Conservation (phyloP, 768 basidiomycete genomes). For the Lactarius sanguifluus region DNA sequence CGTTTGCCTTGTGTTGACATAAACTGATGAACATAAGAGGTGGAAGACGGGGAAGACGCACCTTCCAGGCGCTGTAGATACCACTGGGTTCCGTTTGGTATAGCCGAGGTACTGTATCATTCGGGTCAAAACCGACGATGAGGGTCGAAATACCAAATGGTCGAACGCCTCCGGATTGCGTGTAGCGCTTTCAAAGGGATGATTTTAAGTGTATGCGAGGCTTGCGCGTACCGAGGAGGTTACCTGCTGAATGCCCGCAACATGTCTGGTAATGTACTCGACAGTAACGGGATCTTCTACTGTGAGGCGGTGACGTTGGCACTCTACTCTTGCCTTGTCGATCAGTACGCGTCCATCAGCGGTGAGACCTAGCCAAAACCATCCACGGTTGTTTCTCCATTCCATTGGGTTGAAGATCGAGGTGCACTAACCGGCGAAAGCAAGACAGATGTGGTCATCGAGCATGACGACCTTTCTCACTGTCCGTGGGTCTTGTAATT, state of each 20-base stretch:
- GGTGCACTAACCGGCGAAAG: slow-evolving; percentile 83
- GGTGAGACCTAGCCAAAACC: slow-evolving; percentile 68
- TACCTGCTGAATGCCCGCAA: slow-evolving; percentile 99
- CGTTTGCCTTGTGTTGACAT: slow-evolving; percentile 70
- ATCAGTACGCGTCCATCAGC: slow-evolving; percentile 97
- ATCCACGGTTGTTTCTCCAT: slow-evolving; percentile 19
- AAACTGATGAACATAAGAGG: neutral
- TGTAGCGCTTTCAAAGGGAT: slow-evolving; percentile 71
- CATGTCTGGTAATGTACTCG: slow-evolving; percentile 97
- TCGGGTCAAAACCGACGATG: slow-evolving; percentile 94
- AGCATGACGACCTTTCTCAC: slow-evolving; percentile 98
- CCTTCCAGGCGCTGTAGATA: slow-evolving; percentile 99
- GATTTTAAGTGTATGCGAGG: neutral
- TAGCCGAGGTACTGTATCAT: slow-evolving; percentile 81
- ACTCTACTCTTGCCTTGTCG: slow-evolving; percentile 97
- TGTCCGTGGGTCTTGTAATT: slow-evolving; percentile 96
- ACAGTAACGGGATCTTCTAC: slow-evolving; percentile 98
- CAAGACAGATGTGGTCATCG: slow-evolving; percentile 95
- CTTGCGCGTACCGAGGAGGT: slow-evolving; percentile 25
- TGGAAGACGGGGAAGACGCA: slow-evolving; percentile 33
- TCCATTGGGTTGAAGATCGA: neutral
- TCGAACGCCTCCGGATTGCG: slow-evolving; percentile 97
- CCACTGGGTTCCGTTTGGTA: slow-evolving; percentile 98
- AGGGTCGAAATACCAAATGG: slow-evolving; percentile 98
- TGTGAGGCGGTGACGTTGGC: slow-evolving; percentile 93